phyloP scores from a whole-genome alignment of 1,284 basidiomycete genomes.

The Boletus semigastroideus region DNA sequence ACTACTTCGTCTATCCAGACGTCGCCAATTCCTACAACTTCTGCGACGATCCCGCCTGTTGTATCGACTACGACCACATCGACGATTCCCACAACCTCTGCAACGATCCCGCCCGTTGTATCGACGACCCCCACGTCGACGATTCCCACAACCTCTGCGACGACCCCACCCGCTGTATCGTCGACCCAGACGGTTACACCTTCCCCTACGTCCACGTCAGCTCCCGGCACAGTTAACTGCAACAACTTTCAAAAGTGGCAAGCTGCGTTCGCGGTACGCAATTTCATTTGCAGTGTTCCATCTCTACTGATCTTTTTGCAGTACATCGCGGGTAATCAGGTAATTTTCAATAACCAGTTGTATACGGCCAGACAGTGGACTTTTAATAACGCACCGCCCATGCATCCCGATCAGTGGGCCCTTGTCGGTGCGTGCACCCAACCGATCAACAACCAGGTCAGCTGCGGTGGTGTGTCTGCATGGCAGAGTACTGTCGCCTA shows the following conservation, averaged over 20 bases:
- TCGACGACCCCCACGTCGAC: background rate
- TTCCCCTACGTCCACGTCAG: background rate
- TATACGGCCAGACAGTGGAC: slow-evolving; percentile 31
- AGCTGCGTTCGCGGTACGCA: slow-evolving; percentile 22
- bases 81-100: background rate
- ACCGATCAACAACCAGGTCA: slow-evolving; percentile 24
- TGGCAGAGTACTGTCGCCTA: slow-evolving; percentile 22
- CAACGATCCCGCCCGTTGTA: background rate
- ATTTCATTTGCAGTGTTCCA: rapidly evolving
- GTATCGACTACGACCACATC: background rate
- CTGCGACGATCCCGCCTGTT: too few relatives aligned
- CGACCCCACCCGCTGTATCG: background rate
- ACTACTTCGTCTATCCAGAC: too few relatives aligned
- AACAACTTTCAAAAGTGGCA: slow-evolving; percentile 28
- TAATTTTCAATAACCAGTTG: slow-evolving; percentile 22
- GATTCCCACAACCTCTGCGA: background rate
- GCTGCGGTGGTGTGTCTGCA: slow-evolving; percentile 18
- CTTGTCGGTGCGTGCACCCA: slow-evolving; percentile 10
- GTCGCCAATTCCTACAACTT: too few relatives aligned
- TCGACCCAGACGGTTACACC: background rate
- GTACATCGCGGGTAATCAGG: slow-evolving; percentile 24
- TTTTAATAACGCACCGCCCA: slow-evolving; percentile 20
- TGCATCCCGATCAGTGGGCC: slow-evolving; percentile 25
- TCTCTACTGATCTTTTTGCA: slow-evolving; percentile 7
- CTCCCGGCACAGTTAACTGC: slow-evolving; percentile 8